Base-by-base conservation (phyloP, 805 yeast genomes). In the Starmerella bombi region DNA sequence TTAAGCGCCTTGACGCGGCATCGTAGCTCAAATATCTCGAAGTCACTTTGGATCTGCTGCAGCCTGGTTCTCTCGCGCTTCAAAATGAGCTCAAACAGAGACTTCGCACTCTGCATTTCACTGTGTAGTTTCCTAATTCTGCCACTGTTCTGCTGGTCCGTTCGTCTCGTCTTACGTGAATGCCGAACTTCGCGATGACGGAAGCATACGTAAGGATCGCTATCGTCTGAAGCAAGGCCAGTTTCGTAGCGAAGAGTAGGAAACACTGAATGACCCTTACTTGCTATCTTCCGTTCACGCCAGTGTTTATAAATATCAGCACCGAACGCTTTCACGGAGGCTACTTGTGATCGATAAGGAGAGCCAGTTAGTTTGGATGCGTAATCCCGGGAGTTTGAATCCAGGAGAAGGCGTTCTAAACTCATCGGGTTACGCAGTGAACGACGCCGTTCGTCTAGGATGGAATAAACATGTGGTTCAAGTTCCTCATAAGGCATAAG, bases 111-210 rank as follows among this genome's bases (percentile, higher is more conserved):
- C 46, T 74, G 78, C 63, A 91, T 67, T 45, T 91, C 94, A 45
- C 70, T 70, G 47, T 80, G 82, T 25, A 91, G 64, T 42, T 72
- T 58, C 18, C 91, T 70, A 37, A 91, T 66, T 49, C 86, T 74
- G 59, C 86, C 96, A 12, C 85, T 78, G 50, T 91, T 84, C 52
- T 84, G 81, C 25, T 81, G 72, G 63, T 91, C 98, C 0, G 95
- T 82, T 49, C 97, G 74, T 59, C 98, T 75, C 0, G 98, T 91
- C 59, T 91, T 91, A 59, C 98, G 79, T 23, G 93, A 91, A 57
- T 82, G 96, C 50, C 98, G 75, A 49, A 84, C 79, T 56, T 86
- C 97, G 59, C 98, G 79, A 50, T 95, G 76, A 54, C 98, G 74
- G 67, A 91, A 91, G 64, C 96, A 84, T 31, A 84, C 79, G 59